A percentile compares a stretch with the other conserved stretches of the same genome.
phyloP scores from a whole-genome alignment of 2,329 filamentous ascomycete genomes.

The Alternaria ventricosa region DNA sequence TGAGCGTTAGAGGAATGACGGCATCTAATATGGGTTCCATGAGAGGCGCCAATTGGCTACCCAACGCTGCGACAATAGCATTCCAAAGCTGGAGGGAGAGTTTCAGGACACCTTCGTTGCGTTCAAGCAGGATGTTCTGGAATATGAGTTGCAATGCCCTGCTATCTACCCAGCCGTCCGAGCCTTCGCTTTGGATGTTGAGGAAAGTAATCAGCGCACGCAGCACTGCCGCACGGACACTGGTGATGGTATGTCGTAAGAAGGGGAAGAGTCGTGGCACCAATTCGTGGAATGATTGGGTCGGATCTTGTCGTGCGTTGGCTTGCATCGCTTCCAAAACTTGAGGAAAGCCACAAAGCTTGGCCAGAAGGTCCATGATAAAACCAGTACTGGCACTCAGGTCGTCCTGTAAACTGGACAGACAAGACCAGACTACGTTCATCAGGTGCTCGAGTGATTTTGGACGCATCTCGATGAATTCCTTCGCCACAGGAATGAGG shows the following conservation, averaged over 20 bases:
- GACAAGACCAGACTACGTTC: conserved; percentile 95
- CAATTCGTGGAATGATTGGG: conserved; percentile 88
- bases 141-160: conserved; percentile 88
- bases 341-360: conserved; percentile 91
- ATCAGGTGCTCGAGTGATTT: conserved; percentile 80
- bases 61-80: conserved; percentile 73
- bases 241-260: conserved; percentile 94
- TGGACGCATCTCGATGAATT: conserved; percentile 87
- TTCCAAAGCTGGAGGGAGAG: conserved; percentile 88
- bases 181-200: conserved; percentile 78
- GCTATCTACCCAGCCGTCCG: conserved; percentile 90
- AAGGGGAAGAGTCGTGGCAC: conserved; percentile 96
- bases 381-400: conserved; percentile 96
- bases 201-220: conserved; percentile 93
- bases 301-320: conserved; percentile 78
- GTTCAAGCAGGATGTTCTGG: conserved; percentile 93
- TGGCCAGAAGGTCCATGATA: conserved; percentile 97
- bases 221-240: conserved; percentile 89
- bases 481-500: conserved; percentile 91
- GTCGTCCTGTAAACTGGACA: conserved; percentile 96
- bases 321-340: conserved; percentile 92
- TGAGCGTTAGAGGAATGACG: conserved; percentile 83
- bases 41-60: conserved; percentile 71
- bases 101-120: conserved; percentile 81
- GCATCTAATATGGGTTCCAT: conserved; percentile 78